Percentiles rank a stretch among this genome's conserved stretches.
These are phyloP conservation scores for Aspergillus flavus DNA, from an alignment of 2,329 filamentous ascomycete species.

Conservation along the genomic window DNA sequence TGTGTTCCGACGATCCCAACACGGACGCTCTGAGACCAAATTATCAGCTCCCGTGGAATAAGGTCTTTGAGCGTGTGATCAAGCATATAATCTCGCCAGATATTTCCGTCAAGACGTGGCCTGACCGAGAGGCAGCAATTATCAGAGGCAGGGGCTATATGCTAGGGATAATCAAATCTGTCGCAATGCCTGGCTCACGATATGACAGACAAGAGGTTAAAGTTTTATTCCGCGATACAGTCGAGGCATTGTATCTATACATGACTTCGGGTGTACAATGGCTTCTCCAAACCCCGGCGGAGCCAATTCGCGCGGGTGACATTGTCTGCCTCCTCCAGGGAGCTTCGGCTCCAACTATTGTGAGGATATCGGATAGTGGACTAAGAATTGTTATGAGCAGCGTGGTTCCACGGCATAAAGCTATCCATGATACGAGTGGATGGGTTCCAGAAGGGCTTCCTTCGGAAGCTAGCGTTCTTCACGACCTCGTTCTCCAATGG, in stretches of 20 bases:
- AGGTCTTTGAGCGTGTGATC: not conserved
- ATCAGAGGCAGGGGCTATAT: not conserved
- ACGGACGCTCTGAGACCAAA: not conserved
- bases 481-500: not conserved
- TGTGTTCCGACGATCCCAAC: not conserved
- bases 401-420: not conserved
- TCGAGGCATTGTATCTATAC: not conserved
- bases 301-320: not conserved
- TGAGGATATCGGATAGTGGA: not conserved
- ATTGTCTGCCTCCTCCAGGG: not conserved
- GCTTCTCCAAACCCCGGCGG: not conserved
- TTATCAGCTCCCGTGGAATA: not conserved
- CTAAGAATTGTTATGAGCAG: not conserved
- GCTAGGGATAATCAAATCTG: not conserved
- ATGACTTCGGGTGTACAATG: not conserved
- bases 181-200: not conserved
- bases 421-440: accelerated
- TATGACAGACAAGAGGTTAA: not conserved
- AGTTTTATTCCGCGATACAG: not conserved
- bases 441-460: accelerated
- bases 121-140: not conserved
- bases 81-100: not conserved
- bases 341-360: not conserved
- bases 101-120: not conserved
- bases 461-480: not conserved